These are phyloP conservation scores for Beauveria australis DNA, from an alignment of 2,329 filamentous ascomycete species.

Conservation along the genomic window DNA sequence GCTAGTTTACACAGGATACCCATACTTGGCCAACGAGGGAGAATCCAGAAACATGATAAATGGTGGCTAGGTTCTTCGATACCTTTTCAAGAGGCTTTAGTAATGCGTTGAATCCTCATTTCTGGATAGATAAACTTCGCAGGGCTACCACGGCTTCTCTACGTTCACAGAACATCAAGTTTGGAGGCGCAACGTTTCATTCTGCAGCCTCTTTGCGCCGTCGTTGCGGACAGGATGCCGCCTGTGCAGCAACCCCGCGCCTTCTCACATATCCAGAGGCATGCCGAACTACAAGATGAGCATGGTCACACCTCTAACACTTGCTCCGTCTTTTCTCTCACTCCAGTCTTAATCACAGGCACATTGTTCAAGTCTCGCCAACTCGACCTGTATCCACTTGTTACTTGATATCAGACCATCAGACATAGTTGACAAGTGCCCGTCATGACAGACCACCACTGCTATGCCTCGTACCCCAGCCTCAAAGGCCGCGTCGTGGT, in stretches of 20 bases:
- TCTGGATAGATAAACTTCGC: neutral
- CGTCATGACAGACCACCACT: neutral
- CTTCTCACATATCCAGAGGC: neutral
- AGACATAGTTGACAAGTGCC: too few species aligned
- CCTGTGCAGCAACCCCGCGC: neutral
- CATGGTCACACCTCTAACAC: neutral
- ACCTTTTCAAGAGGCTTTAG: too few species aligned
- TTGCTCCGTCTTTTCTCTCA: too few species aligned
- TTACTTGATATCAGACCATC: too few species aligned
- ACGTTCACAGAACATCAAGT: neutral
- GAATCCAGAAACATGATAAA: neutral
- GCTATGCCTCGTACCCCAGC: conserved; percentile 26
- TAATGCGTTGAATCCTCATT: too few species aligned
- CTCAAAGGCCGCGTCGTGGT: conserved; percentile 27
- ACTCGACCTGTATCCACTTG: too few species aligned
- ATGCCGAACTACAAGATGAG: neutral
- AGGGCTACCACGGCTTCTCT: neutral
- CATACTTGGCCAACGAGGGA: too few species aligned
- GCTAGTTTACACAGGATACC: too few species aligned
- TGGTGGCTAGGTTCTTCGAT: too few species aligned
- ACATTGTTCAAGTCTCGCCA: too few species aligned
- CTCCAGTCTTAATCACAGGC: neutral
- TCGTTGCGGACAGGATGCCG: neutral
- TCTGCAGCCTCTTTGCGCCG: neutral
- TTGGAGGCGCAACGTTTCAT: neutral